A percentile compares a stretch with the other conserved stretches of the same genome.
Conservation (phyloP, 139 green algal genomes). For the Spirogloea muscicola region DNA sequence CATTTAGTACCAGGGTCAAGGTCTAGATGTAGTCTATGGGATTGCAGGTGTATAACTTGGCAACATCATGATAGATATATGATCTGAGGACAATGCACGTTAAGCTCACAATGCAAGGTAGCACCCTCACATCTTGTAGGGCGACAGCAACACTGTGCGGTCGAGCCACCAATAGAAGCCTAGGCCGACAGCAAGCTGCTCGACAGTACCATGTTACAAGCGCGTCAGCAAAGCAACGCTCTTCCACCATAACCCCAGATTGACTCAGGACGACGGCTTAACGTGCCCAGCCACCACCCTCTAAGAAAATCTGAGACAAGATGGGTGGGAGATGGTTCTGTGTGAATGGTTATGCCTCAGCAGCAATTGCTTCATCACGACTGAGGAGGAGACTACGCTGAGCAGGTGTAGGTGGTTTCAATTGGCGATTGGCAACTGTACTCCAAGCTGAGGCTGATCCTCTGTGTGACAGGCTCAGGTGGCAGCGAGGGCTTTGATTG, state of each 20-base stretch:
- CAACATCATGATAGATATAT: not conserved
- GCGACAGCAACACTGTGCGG: not conserved
- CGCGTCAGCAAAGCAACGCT: not conserved
- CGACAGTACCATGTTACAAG: not conserved
- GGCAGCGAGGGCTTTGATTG: too few species aligned
- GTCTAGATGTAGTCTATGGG: constrained; percentile 2
- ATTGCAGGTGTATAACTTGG: not conserved
- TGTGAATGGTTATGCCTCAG: not conserved
- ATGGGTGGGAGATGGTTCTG: not conserved
- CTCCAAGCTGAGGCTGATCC: too few species aligned
- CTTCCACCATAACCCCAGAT: not conserved
- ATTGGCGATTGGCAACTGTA: too few species aligned
- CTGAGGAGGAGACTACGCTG: not conserved
- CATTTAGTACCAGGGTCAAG: not conserved
- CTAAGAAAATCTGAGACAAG: not conserved
- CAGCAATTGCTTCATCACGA: not conserved
- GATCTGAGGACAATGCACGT: too few species aligned
- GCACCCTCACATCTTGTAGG: constrained; percentile 9
- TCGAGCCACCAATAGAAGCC: constrained; percentile 13
- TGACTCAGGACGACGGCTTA: not conserved
- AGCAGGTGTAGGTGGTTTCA: too few species aligned
- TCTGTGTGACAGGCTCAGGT: too few species aligned
- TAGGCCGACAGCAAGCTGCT: constrained; percentile 5
- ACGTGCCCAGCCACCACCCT: not conserved
- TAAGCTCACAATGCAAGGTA: not conserved